These are phyloP conservation scores for Henningerozyma blattae DNA, from an alignment of 805 yeast genomes.

Conservation along the genomic window DNA sequence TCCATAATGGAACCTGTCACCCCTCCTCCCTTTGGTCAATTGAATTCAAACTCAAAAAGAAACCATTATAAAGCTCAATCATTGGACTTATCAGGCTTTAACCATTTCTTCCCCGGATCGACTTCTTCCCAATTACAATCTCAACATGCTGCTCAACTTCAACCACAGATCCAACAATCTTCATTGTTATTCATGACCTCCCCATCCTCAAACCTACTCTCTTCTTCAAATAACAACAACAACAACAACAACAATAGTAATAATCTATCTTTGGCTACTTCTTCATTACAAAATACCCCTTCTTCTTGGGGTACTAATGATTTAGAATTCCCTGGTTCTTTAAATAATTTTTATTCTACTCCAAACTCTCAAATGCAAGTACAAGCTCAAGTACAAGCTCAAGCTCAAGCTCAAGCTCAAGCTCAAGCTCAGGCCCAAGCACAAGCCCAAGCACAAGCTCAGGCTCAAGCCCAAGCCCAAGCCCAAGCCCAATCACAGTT, in stretches of 20 bases:
- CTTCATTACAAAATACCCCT: not conserved
- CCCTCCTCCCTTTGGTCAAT: conserved; percentile 11
- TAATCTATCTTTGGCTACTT: not conserved
- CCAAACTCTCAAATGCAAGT: not conserved
- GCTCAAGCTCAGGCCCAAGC: conserved; percentile 8
- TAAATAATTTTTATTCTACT: not conserved
- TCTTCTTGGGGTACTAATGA: not conserved
- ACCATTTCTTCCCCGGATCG: conserved; percentile 18
- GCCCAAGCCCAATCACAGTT: conserved; percentile 6
- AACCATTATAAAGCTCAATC: conserved; percentile 23
- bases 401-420: conserved; percentile 4
- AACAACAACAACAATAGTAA: too few relatives aligned
- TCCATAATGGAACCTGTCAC: conserved; percentile 15
- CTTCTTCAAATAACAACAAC: not conserved
- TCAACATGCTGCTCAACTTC: not conserved
- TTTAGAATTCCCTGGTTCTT: not conserved
- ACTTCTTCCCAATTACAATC: conserved; percentile 3
- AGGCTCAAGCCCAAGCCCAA: conserved; percentile 9
- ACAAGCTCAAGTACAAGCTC: conserved; percentile 4
- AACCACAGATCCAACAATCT: not conserved
- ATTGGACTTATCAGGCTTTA: conserved; percentile 20
- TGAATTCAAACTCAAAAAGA: conserved; percentile 7
- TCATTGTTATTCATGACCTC: too few relatives aligned
- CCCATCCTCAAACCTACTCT: not conserved
- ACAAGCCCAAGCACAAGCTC: conserved; percentile 9